Evolutionary conservation across 2,329 filamentous ascomycete genomes (phyloP), one percentile per base, ranked within the genome.

Genomic region (Magnaporthiopsis poae): DNA sequence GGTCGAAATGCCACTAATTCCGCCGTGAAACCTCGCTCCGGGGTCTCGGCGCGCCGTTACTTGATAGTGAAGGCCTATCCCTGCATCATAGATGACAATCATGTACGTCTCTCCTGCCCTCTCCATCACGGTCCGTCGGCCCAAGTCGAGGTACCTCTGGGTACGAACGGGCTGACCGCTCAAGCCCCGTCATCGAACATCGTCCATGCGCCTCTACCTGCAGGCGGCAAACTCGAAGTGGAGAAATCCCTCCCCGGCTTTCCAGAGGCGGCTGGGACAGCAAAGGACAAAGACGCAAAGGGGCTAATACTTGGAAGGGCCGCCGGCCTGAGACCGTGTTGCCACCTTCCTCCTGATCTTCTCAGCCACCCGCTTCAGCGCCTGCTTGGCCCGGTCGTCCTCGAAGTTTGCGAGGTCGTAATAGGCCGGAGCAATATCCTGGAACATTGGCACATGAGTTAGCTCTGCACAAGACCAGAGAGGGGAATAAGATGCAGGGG

Each of bases 341-440:
- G 84, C 84, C 71, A 84, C 80, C 72, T 83, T 86, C 67, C 87
- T 80, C 70, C 81, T 82, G 73, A 87, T 81, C 80, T 84, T 88
- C 69, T 89, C 86, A 1, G 80, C 76, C 0, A 86, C 81, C 29
- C 83, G 78, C 69, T 81, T 79, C 39, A 90, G 78, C 3, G 86
- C 85, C 56, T 85, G 87, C 79, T 90, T 93, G 71, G 96, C 88
- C 36, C 60, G 60, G 68, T 97, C 93, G 76, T 96, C 92, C 65
- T 86, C 87, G 77, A 98, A 97, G 0, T 84, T 84, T 1, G 88
- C 83, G 13, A 97, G 77, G 73, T 99, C 92, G 77, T 96, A 99
- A 79, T 99, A 99, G 25, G 84, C 86, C 2, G 93, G 93, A 5
- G 95, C 92, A 70, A 98, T 96, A 77, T 99, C 95, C 90, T 93